A percentile compares a stretch with the other conserved stretches of the same genome.
Conservation (phyloP, 1,284 basidiomycete species). For the Boletus austroedulis region DNA sequence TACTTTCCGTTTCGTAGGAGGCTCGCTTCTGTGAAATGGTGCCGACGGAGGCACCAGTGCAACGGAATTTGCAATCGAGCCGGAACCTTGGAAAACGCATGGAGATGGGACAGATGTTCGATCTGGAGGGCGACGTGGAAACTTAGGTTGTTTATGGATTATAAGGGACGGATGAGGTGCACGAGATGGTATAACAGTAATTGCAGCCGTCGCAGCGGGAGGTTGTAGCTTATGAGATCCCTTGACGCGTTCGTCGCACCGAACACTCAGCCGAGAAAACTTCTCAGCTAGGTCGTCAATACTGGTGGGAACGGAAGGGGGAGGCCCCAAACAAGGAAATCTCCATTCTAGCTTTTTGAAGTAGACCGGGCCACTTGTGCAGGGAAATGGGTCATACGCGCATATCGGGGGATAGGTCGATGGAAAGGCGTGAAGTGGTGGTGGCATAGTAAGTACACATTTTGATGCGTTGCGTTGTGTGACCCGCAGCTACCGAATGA, state of each 20-base stretch:
- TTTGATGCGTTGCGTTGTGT: too few relatives aligned
- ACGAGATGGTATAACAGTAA: conserved; percentile 19
- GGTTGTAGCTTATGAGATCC: background rate
- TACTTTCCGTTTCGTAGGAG: conserved; percentile 5
- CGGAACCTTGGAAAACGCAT: conserved; percentile 7
- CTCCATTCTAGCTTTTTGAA: too few relatives aligned
- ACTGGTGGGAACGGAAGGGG: background rate
- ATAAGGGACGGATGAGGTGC: conserved; percentile 25
- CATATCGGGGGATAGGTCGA: too few relatives aligned
- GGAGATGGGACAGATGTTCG: background rate
- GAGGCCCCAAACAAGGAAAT: too few relatives aligned
- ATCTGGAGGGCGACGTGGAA: background rate
- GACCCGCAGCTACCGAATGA: too few relatives aligned
- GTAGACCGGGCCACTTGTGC: too few relatives aligned
- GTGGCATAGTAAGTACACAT: too few relatives aligned
- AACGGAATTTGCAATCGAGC: background rate
- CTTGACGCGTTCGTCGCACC: conserved; percentile 2
- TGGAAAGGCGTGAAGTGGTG: too few relatives aligned
- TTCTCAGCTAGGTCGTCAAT: conserved; percentile 15
- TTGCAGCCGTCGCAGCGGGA: conserved; percentile 15
- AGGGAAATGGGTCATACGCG: too few relatives aligned
- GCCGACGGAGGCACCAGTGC: conserved; percentile 10
- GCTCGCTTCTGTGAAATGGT: background rate
- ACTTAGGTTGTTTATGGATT: background rate
- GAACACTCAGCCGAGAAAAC: conserved; percentile 20